A percentile compares a stretch with the other conserved stretches of the same genome.
Conservation (phyloP, 345 rosid genomes). For the Boechera divaricarpa region DNA sequence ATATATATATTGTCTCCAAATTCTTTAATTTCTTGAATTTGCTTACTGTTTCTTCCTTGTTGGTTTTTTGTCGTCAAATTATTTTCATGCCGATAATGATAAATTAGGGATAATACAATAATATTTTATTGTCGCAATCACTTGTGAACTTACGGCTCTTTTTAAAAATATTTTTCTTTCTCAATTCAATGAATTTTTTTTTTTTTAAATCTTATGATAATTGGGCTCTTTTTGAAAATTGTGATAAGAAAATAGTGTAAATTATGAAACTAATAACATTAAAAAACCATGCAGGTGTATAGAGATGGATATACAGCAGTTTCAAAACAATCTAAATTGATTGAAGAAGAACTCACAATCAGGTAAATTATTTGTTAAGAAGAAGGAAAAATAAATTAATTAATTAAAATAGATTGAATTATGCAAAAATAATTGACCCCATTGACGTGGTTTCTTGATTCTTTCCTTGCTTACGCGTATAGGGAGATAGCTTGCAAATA, state of each 20-base stretch:
- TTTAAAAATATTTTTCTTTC: neutral
- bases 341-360: constrained; percentile 62
- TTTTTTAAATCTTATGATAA: neutral
- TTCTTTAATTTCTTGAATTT: constrained; percentile 30
- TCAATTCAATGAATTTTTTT: neutral
- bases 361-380: constrained; percentile 51
- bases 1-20: neutral
- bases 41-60: constrained; percentile 40
- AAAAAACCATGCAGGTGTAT: constrained; percentile 57
- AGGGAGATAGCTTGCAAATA: constrained; percentile 30
- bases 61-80: constrained; percentile 29
- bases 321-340: constrained; percentile 58
- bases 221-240: neutral
- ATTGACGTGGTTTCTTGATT: constrained; percentile 32
- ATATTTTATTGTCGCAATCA: constrained; percentile 13
- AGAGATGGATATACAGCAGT: constrained; percentile 74
- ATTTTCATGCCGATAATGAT: constrained; percentile 25
- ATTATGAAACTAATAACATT: neutral
- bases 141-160: neutral
- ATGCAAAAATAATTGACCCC: constrained; percentile 38
- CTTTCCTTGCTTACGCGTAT: constrained; percentile 31
- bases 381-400: neutral
- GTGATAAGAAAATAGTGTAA: neutral
- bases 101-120: neutral
- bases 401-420: neutral